Conservation (phyloP, 257 asterid genomes). For the Solanum chilense region DNA sequence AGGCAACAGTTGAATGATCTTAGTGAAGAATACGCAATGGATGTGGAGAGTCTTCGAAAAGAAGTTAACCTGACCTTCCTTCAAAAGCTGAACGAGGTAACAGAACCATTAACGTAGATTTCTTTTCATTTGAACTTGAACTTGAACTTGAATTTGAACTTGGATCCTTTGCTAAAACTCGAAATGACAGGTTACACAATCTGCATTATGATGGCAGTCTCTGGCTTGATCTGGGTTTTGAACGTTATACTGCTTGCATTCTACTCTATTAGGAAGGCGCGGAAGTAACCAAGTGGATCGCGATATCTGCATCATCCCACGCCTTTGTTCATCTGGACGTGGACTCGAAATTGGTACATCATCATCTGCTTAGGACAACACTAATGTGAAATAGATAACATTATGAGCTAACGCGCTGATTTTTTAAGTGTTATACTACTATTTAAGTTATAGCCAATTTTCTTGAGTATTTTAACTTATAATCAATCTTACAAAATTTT, state of each 20-base stretch:
- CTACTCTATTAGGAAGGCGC: not conserved
- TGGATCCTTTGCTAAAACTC: not conserved
- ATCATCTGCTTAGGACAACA: not conserved
- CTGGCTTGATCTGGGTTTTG: not conserved
- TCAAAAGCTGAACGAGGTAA: slow-evolving; percentile 37
- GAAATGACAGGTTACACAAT: slow-evolving; percentile 24
- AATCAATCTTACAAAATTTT: not conserved
- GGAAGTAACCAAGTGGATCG: not conserved
- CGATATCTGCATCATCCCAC: not conserved
- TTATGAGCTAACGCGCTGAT: not conserved
- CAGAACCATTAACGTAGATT: not conserved
- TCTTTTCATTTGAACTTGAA: not conserved
- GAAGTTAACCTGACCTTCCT: slow-evolving; percentile 51
- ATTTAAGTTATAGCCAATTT: not conserved
- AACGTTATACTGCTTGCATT: not conserved
- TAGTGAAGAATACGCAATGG: slow-evolving; percentile 27
- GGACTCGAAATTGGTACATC: not conserved
- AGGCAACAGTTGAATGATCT: slow-evolving; percentile 7
- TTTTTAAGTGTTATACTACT: not conserved
- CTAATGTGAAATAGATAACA: not conserved
- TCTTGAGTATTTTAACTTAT: not conserved
- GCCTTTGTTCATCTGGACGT: not conserved
- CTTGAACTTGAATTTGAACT: not conserved
- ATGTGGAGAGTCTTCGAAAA: slow-evolving; percentile 49
- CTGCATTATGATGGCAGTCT: slow-evolving; percentile 15